Evolutionary conservation across 106 monocot genomes (phyloP).

Genomic region (Chionographis japonica): DNA sequence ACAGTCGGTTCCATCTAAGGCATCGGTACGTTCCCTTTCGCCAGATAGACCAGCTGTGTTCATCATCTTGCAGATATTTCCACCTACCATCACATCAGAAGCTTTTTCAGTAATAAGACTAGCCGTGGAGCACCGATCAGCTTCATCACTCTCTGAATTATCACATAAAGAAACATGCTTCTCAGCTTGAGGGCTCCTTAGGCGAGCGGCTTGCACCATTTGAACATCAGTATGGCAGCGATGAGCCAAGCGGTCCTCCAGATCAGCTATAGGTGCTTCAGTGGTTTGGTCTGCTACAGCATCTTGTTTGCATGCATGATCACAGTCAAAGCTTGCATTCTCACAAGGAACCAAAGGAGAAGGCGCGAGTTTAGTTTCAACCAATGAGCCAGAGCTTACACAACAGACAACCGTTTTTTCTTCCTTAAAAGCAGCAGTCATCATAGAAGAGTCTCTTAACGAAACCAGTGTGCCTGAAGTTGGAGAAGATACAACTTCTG

Average conservation of each 20-base stretch:
- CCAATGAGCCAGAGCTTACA: not conserved
- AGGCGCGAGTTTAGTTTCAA: constrained; percentile 8
- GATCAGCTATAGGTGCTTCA: constrained; percentile 7
- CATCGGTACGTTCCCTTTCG: constrained; percentile 7
- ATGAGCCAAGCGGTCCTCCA: constrained; percentile 8
- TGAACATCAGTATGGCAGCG: constrained; percentile 4
- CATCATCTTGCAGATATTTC: constrained; percentile 2
- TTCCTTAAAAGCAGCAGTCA: not conserved
- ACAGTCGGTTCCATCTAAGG: not conserved
- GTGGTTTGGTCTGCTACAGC: constrained; percentile 2
- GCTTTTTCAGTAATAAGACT: constrained; percentile 6
- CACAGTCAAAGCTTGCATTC: not conserved
- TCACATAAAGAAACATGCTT: constrained; percentile 9
- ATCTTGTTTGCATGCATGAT: constrained; percentile 2
- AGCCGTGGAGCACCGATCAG: not conserved
- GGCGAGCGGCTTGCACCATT: not conserved
- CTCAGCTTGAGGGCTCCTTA: constrained; percentile 10
- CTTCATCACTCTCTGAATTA: constrained; percentile 5
- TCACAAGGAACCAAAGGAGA: constrained; percentile 8
- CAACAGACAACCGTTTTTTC: constrained; percentile 1
- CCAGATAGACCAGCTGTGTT: not conserved
- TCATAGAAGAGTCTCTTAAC: not conserved
- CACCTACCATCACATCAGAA: constrained; percentile 14
- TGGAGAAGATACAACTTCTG: constrained; percentile 2
- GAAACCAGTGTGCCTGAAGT: not conserved